Percentiles rank a stretch among this genome's conserved stretches.
These are phyloP conservation scores for Colletotrichum liriopes DNA, from an alignment of 2,329 filamentous ascomycete genomes.

Conservation along the genomic window DNA sequence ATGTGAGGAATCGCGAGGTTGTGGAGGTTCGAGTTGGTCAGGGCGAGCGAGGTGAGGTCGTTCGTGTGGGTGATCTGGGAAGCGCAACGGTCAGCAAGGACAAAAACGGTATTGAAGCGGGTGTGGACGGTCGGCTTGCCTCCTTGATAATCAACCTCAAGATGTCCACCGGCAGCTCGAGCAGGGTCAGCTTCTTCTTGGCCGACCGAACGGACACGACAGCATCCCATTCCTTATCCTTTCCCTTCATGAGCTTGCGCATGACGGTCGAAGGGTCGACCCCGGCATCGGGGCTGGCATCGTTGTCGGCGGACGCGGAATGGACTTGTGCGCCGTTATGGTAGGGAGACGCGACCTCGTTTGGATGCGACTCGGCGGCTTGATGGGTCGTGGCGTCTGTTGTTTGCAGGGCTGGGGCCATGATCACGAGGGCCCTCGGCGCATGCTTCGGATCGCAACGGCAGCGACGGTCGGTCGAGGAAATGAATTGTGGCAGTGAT, in stretches of 20 bases:
- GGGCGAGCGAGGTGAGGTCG: slow-evolving; percentile 83
- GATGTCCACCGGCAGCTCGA: slow-evolving; percentile 85
- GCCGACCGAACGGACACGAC: slow-evolving; percentile 58
- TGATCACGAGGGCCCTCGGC: slow-evolving; percentile 32
- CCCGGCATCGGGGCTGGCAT: slow-evolving; percentile 33
- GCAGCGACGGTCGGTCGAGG: neutral
- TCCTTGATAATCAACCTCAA: slow-evolving; percentile 85
- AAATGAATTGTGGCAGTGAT: neutral
- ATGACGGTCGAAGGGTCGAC: slow-evolving; percentile 44
- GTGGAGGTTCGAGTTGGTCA: slow-evolving; percentile 85
- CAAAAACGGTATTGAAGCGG: slow-evolving; percentile 24
- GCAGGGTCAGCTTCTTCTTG: slow-evolving; percentile 66
- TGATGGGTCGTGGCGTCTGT: slow-evolving; percentile 36
- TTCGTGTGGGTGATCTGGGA: slow-evolving; percentile 83
- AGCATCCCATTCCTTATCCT: slow-evolving; percentile 78
- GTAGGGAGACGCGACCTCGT: slow-evolving; percentile 22
- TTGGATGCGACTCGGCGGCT: slow-evolving; percentile 36
- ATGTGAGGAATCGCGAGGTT: slow-evolving; percentile 83
- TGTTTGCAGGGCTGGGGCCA: slow-evolving; percentile 41
- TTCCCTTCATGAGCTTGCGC: slow-evolving; percentile 65
- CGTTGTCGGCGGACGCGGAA: slow-evolving; percentile 17
- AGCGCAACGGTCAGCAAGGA: slow-evolving; percentile 35
- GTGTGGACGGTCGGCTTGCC: slow-evolving; percentile 59
- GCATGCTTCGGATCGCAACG: slow-evolving; percentile 33
- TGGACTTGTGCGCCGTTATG: slow-evolving; percentile 19